Conservation (phyloP, 352 stramenopile genomes). For the Phytophthora sojae region DNA sequence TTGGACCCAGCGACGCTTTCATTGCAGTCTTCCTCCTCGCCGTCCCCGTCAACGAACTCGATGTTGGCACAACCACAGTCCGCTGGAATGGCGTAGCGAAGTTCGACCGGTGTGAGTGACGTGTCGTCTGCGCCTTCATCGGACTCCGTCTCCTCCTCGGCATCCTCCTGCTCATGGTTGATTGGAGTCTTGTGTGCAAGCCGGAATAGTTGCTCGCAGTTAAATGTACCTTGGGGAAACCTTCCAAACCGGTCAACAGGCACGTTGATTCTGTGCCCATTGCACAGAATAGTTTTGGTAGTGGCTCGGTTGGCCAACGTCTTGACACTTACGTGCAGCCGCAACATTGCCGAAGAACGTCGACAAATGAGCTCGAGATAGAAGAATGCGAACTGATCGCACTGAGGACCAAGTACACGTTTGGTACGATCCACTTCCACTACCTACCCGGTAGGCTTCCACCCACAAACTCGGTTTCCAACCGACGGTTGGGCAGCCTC, state of each 20-base stretch:
- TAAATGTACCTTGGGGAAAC: not conserved
- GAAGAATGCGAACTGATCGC: not conserved
- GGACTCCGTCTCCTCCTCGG: not conserved
- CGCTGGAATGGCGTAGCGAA: not conserved
- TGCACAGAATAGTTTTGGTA: not conserved
- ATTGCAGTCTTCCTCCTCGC: no score
- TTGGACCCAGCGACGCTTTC: no score
- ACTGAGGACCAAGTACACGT: not conserved
- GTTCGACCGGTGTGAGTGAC: not conserved
- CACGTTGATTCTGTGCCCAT: not conserved
- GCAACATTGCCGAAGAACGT: not conserved
- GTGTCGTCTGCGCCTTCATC: not conserved
- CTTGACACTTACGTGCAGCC: not conserved
- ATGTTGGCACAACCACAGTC: no score
- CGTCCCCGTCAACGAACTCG: no score
- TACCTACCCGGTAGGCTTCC: no score
- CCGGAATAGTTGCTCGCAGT: not conserved
- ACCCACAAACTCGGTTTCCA: no score
- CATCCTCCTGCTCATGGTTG: not conserved
- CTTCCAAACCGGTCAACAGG: not conserved
- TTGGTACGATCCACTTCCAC: no score
- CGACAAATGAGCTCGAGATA: not conserved
- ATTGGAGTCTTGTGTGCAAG: not conserved
- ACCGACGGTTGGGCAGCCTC: no score
- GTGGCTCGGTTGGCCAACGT: not conserved